Conservation (phyloP, 2,329 filamentous ascomycete species). For the Trichoderma oligosporum region DNA sequence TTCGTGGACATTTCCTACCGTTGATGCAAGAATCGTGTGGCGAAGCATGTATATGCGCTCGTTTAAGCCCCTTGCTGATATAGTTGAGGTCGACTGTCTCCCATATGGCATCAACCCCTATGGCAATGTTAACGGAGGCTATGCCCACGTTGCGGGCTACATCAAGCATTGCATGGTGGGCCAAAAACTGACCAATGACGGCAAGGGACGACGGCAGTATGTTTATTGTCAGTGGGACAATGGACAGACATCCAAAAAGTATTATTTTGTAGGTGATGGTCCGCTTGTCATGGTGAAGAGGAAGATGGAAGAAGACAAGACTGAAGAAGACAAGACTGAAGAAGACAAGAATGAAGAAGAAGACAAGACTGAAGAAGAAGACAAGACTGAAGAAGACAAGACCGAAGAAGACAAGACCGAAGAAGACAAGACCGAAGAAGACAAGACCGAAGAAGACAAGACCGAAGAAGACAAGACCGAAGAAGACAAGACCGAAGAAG, state of each 20-base stretch:
- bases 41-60: not conserved
- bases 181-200: not conserved
- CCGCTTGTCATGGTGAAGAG: not conserved
- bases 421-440: no score
- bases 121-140: not conserved
- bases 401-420: no score
- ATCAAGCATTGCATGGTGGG: not conserved
- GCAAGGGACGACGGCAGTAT: not conserved
- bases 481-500: no score
- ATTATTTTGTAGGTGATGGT: not conserved
- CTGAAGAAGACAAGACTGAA: no score
- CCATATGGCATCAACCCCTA: not conserved
- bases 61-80: not conserved
- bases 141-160: not conserved
- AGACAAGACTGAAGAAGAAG: no score
- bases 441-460: no score
- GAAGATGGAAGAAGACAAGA: no score
- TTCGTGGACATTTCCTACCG: conserved; percentile 15
- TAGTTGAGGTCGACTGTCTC: not conserved
- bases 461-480: no score
- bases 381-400: no score
- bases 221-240: not conserved
- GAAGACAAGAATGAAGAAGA: no score
- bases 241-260: not conserved
- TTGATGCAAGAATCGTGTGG: not conserved